Conservation (phyloP, 1,284 basidiomycete species). For the Puccinia horiana region DNA sequence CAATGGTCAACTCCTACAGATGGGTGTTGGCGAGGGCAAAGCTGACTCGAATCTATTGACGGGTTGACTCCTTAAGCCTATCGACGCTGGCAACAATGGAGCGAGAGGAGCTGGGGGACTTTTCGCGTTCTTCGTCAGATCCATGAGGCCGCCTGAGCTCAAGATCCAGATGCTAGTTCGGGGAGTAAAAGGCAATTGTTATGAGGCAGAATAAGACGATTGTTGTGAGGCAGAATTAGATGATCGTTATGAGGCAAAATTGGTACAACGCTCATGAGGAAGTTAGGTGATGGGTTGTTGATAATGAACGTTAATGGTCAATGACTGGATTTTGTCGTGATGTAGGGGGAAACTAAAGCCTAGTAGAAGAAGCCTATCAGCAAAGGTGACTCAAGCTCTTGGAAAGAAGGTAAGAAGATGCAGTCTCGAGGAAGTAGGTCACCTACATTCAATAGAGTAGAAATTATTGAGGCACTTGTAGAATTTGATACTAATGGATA, state of each 20-base stretch:
- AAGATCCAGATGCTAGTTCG: background rate
- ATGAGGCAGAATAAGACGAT: too few species aligned
- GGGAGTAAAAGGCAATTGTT: background rate
- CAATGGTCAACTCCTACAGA: conserved; percentile 30
- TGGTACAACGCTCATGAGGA: background rate
- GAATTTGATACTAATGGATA: background rate
- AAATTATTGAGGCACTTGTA: background rate
- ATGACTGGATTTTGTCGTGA: background rate
- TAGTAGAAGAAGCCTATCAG: background rate
- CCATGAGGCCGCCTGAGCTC: background rate
- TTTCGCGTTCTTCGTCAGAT: conserved; percentile 10
- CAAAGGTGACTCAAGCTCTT: background rate
- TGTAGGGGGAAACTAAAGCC: background rate
- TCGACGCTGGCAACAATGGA: background rate
- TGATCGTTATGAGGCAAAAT: background rate
- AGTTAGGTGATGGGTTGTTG: background rate
- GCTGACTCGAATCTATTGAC: background rate
- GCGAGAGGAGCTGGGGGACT: background rate
- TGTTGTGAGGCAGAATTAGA: too few species aligned
- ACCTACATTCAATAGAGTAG: background rate
- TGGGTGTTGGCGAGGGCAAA: conserved; percentile 30
- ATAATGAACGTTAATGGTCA: background rate
- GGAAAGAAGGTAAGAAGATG: background rate
- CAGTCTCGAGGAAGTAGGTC: background rate
- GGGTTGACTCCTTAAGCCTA: background rate